A percentile compares a stretch with the other conserved stretches of the same genome.
Conservation (phyloP, 805 yeast genomes). For the Metschnikowia cerradonensis region DNA sequence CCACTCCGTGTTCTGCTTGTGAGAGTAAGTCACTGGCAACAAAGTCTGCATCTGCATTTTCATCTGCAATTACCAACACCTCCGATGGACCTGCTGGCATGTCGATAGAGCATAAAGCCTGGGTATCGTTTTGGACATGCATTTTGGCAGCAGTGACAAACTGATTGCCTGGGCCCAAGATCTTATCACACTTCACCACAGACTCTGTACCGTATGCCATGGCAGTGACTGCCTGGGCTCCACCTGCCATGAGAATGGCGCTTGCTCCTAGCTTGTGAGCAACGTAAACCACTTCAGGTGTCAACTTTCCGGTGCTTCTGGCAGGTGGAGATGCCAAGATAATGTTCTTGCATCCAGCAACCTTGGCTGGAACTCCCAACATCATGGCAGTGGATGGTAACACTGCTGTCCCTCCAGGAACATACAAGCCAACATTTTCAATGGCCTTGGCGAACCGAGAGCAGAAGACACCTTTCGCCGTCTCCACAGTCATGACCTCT, state of each 20-base stretch:
- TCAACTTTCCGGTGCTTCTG: constrained; percentile 82
- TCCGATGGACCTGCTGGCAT: constrained; percentile 99
- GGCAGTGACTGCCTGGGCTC: constrained; percentile 98
- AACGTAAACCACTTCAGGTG: constrained; percentile 96
- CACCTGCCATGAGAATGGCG: constrained; percentile 92
- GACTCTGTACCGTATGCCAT: constrained; percentile 97
- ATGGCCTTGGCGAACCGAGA: constrained; percentile 94
- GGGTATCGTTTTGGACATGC: constrained; percentile 93
- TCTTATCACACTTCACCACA: constrained; percentile 91
- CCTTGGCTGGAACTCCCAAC: constrained; percentile 98
- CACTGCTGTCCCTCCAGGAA: constrained; percentile 99
- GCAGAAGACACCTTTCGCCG: constrained; percentile 90
- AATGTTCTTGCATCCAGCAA: constrained; percentile 93
- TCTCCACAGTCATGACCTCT: constrained; percentile 77
- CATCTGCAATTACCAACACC: constrained; percentile 93
- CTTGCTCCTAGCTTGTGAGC: constrained; percentile 94
- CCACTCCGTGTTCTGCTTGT: constrained; percentile 98
- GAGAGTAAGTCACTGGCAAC: constrained; percentile 96
- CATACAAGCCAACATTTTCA: constrained; percentile 89
- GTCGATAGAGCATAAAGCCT: constrained; percentile 92
- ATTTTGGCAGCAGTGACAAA: constrained; percentile 99
- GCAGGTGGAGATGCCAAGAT: constrained; percentile 91
- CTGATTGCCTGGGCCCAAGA: constrained; percentile 98
- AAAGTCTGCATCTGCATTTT: constrained; percentile 83
- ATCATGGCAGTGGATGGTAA: constrained; percentile 96